phyloP scores from a whole-genome alignment of 2,329 filamentous ascomycete species.

The Colletotrichum truncatum region DNA sequence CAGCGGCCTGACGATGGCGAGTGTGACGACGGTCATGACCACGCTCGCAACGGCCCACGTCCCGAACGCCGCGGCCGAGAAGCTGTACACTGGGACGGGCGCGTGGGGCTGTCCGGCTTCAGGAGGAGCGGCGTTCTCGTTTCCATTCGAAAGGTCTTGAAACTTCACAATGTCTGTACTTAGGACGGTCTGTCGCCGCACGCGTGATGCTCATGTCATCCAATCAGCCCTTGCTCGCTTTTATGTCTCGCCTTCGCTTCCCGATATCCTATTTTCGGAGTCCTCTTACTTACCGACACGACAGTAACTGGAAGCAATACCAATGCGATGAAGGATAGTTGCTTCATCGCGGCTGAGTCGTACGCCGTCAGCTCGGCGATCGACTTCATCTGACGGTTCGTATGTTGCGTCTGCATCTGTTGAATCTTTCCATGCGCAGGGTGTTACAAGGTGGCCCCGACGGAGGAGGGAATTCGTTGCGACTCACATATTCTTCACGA shows the following conservation, averaged over 20 bases:
- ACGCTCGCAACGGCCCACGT: constrained; percentile 23
- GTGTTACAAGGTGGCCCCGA: neutral
- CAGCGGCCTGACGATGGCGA: constrained; percentile 6
- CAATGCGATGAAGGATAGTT: constrained; percentile 19
- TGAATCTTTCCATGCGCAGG: constrained; percentile 13
- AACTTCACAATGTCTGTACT: constrained; percentile 30
- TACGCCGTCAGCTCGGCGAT: constrained; percentile 20
- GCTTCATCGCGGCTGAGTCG: constrained; percentile 25
- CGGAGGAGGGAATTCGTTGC: neutral
- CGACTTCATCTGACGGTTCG: constrained; percentile 16
- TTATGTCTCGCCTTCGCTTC: neutral
- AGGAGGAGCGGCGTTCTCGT: constrained; percentile 3
- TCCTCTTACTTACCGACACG: constrained; percentile 13
- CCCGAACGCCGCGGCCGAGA: constrained; percentile 23
- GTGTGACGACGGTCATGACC: constrained; percentile 16
- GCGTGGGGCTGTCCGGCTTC: neutral
- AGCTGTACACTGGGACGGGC: constrained; percentile 7
- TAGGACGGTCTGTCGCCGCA: constrained; percentile 10
- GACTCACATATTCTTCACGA: constrained; percentile 23
- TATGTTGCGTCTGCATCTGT: constrained; percentile 22
- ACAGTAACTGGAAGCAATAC: constrained; percentile 19
- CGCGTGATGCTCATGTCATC: constrained; percentile 1
- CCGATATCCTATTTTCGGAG: neutral
- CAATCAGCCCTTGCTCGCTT: neutral
- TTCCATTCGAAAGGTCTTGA: constrained; percentile 21